These are phyloP conservation scores for Penicillium dipodomyicola DNA, from an alignment of 495 filamentous ascomycete species.

Conservation along the genomic window DNA sequence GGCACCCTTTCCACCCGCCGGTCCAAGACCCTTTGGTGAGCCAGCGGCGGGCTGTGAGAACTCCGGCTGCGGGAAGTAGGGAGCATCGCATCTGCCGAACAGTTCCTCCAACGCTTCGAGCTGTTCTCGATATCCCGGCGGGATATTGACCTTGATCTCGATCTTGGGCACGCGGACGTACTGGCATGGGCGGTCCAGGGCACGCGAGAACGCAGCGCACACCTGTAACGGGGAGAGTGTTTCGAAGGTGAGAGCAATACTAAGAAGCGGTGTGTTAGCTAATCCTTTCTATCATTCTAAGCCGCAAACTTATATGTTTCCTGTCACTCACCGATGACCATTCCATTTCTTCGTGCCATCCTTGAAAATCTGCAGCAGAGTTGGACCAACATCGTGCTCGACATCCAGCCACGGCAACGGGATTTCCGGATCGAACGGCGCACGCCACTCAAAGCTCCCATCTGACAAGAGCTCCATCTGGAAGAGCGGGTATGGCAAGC, in stretches of 20 bases:
- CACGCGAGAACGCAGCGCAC: conserved; percentile 73
- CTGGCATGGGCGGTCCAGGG: conserved; percentile 70
- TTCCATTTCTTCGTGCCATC: conserved; percentile 85
- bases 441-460: conserved; percentile 88
- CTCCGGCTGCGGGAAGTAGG: conserved; percentile 60
- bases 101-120: conserved; percentile 66
- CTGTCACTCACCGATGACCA: conserved; percentile 65
- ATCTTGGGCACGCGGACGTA: conserved; percentile 73
- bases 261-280: conserved; percentile 28
- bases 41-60: conserved; percentile 47
- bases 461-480: conserved; percentile 83
- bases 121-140: conserved; percentile 85
- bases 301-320: not conserved
- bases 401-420: conserved; percentile 95
- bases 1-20: conserved; percentile 62
- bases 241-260: conserved; percentile 90
- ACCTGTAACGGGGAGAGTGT: conserved; percentile 79
- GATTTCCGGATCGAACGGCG: conserved; percentile 85
- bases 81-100: conserved; percentile 59
- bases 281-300: not conserved
- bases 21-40: conserved; percentile 53
- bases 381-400: conserved; percentile 94
- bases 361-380: conserved; percentile 92
- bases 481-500: conserved; percentile 86
- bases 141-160: conserved; percentile 81